Conservation (phyloP, 805 yeast genomes). For the Candida loeiensis region DNA sequence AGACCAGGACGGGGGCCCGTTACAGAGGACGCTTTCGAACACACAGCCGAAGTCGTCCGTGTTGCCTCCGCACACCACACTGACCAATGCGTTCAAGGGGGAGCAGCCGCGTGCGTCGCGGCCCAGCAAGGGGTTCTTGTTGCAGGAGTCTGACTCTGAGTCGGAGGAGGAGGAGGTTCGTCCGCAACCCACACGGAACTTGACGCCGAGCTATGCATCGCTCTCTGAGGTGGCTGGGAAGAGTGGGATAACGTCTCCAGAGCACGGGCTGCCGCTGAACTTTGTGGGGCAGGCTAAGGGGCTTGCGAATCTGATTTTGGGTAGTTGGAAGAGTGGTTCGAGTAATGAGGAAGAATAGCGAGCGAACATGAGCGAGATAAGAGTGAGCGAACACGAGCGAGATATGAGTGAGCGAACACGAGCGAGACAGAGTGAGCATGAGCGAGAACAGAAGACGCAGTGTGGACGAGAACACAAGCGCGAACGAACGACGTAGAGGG, state of each 20-base stretch:
- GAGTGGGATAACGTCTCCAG: constrained; percentile 31
- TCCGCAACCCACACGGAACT: constrained; percentile 4
- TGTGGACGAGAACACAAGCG: too few relatives aligned
- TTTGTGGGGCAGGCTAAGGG: constrained; percentile 37
- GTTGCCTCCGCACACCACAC: constrained; percentile 41
- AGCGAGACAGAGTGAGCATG: too few relatives aligned
- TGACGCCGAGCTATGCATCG: constrained; percentile 39
- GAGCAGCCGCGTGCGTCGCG: neutral
- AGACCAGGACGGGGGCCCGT: constrained; percentile 1
- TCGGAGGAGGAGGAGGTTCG: constrained; percentile 16
- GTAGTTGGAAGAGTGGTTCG: constrained; percentile 20
- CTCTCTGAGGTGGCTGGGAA: constrained; percentile 51
- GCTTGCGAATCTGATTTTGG: constrained; percentile 31
- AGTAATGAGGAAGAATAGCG: constrained; percentile 5
- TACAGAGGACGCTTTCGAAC: constrained; percentile 10
- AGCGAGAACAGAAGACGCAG: too few relatives aligned
- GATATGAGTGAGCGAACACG: neutral
- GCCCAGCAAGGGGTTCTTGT: constrained; percentile 26
- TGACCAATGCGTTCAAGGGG: constrained; percentile 36
- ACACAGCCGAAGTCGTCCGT: constrained; percentile 37
- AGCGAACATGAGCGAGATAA: neutral
- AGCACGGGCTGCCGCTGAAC: constrained; percentile 21
- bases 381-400: neutral
- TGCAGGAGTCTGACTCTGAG: constrained; percentile 32
- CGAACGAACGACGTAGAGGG: too few relatives aligned